Percentiles rank a stretch among this genome's conserved stretches.
Conservation (phyloP, 225 moss, liverwort and hornwort species). For the Takakia lepidozioides region DNA sequence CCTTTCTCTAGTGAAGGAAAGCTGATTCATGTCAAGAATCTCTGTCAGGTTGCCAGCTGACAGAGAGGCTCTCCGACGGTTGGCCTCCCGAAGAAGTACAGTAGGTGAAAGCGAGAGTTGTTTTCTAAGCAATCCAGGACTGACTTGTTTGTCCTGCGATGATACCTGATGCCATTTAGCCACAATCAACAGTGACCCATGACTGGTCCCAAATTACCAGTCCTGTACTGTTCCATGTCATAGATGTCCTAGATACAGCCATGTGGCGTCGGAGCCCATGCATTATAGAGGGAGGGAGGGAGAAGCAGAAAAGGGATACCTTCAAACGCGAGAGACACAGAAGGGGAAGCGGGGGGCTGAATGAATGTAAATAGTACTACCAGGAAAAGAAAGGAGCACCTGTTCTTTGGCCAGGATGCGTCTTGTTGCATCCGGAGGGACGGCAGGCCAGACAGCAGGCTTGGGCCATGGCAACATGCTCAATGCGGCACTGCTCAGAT, state of each 20-base stretch:
- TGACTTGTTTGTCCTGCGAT: conserved; percentile 47
- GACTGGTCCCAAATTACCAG: no score
- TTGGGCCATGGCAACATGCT: conserved; percentile 99
- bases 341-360: no score
- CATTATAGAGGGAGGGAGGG: no score
- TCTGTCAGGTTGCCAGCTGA: conserved; percentile 78
- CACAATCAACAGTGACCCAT: no score
- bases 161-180: no score
- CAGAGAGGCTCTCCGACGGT: conserved; percentile 81
- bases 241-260: no score
- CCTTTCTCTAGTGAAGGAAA: conserved; percentile 32
- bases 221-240: no score
- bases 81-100: conserved; percentile 81
- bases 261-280: no score
- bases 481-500: conserved; percentile 91
- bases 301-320: no score
- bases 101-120: conserved; percentile 90
- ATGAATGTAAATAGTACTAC: no score
- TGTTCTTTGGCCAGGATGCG: conserved; percentile 72
- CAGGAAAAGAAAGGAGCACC: conserved; percentile 23
- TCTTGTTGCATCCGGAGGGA: conserved; percentile 54
- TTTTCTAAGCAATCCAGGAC: conserved; percentile 30
- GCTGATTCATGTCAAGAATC: conserved; percentile 34
- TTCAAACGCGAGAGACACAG: no score
- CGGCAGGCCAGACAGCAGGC: conserved; percentile 93